A percentile compares a stretch with the other conserved stretches of the same genome.
Conservation (phyloP, 2,329 filamentous ascomycete genomes). For the Sphaerostilbella broomeana region DNA sequence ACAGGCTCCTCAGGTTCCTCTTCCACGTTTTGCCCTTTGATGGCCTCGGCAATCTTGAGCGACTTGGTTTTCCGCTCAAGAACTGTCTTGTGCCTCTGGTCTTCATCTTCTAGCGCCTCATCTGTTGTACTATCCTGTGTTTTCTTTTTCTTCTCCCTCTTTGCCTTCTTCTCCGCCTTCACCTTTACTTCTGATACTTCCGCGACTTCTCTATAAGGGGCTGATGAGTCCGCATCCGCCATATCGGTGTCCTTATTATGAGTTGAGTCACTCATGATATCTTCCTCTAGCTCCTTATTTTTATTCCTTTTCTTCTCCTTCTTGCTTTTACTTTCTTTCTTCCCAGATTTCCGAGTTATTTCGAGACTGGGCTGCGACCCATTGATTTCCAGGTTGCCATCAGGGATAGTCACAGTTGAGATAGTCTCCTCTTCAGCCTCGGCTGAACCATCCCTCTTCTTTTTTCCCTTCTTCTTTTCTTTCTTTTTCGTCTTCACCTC, state of each 20-base stretch:
- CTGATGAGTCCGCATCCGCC: conserved; percentile 2
- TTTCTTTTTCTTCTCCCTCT: conserved; percentile 23
- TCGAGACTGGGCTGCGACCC: too few relatives aligned
- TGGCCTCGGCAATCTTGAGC: conserved; percentile 40
- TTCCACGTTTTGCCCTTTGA: conserved; percentile 27
- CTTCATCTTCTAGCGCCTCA: conserved; percentile 23
- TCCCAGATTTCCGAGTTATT: neutral
- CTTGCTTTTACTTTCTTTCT: conserved; percentile 2
- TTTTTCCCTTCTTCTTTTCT: conserved; percentile 26
- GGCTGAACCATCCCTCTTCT: conserved; percentile 16
- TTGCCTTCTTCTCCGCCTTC: conserved; percentile 15
- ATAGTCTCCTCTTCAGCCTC: conserved; percentile 13
- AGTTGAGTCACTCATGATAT: neutral
- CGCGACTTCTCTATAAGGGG: neutral
- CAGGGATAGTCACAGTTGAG: conserved; percentile 13
- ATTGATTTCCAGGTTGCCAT: too few relatives aligned
- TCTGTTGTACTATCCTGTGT: conserved; percentile 21
- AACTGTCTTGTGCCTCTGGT: conserved; percentile 42
- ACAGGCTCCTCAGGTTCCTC: conserved; percentile 31
- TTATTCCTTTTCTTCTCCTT: conserved; percentile 10
- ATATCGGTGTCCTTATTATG: conserved; percentile 10
- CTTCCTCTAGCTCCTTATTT: neutral
- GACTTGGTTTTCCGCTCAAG: conserved; percentile 52
- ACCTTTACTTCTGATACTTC: conserved; percentile 6
- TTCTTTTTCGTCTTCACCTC: conserved; percentile 27